Conservation (phyloP, 371 early-diverging fungal species). For the Mucor sp. region DNA sequence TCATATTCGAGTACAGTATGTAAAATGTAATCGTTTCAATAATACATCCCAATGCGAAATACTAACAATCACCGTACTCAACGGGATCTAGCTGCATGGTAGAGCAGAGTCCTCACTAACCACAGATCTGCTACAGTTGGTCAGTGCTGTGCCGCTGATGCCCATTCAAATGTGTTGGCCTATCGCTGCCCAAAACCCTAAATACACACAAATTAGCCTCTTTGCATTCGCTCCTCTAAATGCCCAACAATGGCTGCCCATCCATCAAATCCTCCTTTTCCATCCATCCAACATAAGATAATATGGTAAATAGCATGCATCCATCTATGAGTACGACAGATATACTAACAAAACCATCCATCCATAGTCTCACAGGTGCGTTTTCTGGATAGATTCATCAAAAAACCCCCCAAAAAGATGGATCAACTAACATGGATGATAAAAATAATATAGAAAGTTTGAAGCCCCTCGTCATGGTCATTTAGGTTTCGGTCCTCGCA, state of each 20-base stretch:
- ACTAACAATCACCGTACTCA: too few relatives aligned
- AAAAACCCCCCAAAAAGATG: too few relatives aligned
- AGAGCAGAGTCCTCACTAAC: too few relatives aligned
- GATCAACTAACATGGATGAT: background rate
- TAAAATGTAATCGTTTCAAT: too few relatives aligned
- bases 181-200: background rate
- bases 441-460: slow-evolving; percentile 15
- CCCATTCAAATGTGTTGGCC: too few relatives aligned
- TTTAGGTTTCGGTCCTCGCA: slow-evolving; percentile 99
- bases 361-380: slow-evolving; percentile 19
- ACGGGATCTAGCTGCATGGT: too few relatives aligned
- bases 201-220: background rate
- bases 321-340: background rate
- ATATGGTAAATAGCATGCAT: slow-evolving; percentile 12
- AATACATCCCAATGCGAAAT: too few relatives aligned
- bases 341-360: background rate
- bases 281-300: slow-evolving; percentile 18
- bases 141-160: too few relatives aligned
- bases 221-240: background rate
- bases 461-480: slow-evolving; percentile 97
- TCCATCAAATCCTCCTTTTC: background rate
- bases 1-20: too few relatives aligned
- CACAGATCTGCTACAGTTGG: too few relatives aligned
- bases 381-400: background rate
- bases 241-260: background rate